A percentile compares a stretch with the other conserved stretches of the same genome.
Evolutionary conservation across 129 eudicot genomes (phyloP).

Genomic region (Arctium minus): DNA sequence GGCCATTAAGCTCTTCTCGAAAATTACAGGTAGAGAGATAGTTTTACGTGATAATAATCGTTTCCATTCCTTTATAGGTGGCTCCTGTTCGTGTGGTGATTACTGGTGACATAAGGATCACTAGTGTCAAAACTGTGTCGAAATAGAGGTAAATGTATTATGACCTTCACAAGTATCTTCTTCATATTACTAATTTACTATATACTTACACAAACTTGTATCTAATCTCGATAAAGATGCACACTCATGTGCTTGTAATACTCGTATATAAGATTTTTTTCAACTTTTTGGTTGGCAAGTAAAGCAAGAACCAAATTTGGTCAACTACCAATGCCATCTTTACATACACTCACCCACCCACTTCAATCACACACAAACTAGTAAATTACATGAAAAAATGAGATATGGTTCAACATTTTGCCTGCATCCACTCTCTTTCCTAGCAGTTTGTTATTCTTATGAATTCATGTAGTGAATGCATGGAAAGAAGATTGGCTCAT

Average conservation of each 20-base stretch:
- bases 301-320: not conserved
- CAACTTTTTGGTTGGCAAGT: not conserved
- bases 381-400: not conserved
- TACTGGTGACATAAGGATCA: constrained; percentile 57
- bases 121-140: not conserved
- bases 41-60: constrained; percentile 74
- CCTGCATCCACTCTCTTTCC: too few relatives aligned
- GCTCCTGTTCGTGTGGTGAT: constrained; percentile 83
- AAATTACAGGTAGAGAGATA: constrained; percentile 70
- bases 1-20: constrained; percentile 64
- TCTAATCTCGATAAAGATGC: not conserved
- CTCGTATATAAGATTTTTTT: not conserved
- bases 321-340: not conserved
- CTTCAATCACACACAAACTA: too few relatives aligned
- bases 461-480: too few relatives aligned
- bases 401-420: too few relatives aligned
- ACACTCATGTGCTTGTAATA: not conserved
- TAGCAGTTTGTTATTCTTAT: too few relatives aligned
- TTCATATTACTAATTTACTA: not conserved
- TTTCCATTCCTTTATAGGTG: constrained; percentile 70
- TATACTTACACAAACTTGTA: not conserved
- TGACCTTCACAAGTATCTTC: not conserved
- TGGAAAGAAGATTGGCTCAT: too few relatives aligned
- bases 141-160: not conserved
- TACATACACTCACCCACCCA: too few relatives aligned